Percentiles rank a stretch among this genome's conserved stretches.
phyloP scores from a whole-genome alignment of 306 rosid species.

The Senna tora region DNA sequence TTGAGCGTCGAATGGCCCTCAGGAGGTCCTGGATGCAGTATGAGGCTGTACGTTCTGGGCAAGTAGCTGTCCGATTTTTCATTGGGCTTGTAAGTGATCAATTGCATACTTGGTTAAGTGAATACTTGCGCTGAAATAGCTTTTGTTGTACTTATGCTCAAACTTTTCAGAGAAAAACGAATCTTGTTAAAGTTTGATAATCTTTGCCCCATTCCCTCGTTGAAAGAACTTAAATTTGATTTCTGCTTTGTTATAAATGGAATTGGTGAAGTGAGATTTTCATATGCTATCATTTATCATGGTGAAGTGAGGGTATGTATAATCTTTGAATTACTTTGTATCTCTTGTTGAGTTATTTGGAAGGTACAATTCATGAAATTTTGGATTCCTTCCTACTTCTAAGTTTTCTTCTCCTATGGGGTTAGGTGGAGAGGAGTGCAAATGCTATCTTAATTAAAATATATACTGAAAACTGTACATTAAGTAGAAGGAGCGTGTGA shows the following conservation, averaged over 20 bases:
- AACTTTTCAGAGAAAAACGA: slow-evolving; percentile 12
- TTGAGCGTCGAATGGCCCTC: slow-evolving; percentile 90
- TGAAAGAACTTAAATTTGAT: slow-evolving; percentile 23
- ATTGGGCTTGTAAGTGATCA: slow-evolving; percentile 86
- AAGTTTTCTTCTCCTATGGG: slow-evolving; percentile 6
- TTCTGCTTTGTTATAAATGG: slow-evolving; percentile 6
- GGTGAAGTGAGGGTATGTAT: slow-evolving; percentile 6
- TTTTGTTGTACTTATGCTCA: slow-evolving; percentile 25
- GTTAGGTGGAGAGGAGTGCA: slow-evolving; percentile 21
- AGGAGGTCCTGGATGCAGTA: slow-evolving; percentile 98
- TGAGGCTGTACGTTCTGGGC: slow-evolving; percentile 74
- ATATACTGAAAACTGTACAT: slow-evolving; percentile 16
- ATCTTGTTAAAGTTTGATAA: slow-evolving; percentile 16
- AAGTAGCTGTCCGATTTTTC: slow-evolving; percentile 88
- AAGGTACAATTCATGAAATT: slow-evolving; percentile 12
- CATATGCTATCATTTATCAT: slow-evolving; percentile 13
- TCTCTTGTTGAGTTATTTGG: neutral
- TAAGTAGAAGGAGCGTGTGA: slow-evolving; percentile 22
- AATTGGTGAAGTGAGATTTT: slow-evolving; percentile 14
- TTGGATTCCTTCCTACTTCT: neutral
- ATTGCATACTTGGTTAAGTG: slow-evolving; percentile 23
- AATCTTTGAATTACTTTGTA: neutral
- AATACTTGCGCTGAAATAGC: slow-evolving; percentile 23
- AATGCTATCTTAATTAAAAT: slow-evolving; percentile 21
- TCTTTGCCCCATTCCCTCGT: slow-evolving; percentile 15